Evolutionary conservation across 2,329 filamentous ascomycete genomes (phyloP).

Genomic region (Claviceps paspali): DNA sequence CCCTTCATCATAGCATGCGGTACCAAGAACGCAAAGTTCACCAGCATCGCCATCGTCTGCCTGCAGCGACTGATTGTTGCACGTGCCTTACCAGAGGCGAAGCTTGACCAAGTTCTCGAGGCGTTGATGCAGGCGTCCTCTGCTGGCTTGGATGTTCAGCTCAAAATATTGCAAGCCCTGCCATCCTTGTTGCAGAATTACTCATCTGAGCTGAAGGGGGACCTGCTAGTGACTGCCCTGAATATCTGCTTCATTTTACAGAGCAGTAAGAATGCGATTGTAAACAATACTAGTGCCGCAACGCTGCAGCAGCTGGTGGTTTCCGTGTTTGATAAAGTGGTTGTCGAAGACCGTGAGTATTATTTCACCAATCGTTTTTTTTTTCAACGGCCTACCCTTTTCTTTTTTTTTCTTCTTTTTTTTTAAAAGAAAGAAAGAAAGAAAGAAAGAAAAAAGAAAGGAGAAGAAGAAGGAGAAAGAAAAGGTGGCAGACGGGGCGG

Average conservation of each 20-base stretch:
- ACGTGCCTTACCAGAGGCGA: slow-evolving; percentile 60
- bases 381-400: no score
- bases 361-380: neutral
- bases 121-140: slow-evolving; percentile 74
- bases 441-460: neutral
- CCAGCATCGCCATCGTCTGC: slow-evolving; percentile 72
- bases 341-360: slow-evolving; percentile 54
- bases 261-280: slow-evolving; percentile 79
- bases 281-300: slow-evolving; percentile 92
- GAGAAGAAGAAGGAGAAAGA: neutral
- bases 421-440: neutral
- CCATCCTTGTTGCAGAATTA: slow-evolving; percentile 88
- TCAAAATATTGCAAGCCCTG: slow-evolving; percentile 87
- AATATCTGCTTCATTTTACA: slow-evolving; percentile 89
- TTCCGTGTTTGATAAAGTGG: slow-evolving; percentile 84
- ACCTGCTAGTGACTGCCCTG: slow-evolving; percentile 65
- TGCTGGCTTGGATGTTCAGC: slow-evolving; percentile 73
- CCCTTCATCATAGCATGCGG: slow-evolving; percentile 89
- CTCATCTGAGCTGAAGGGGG: slow-evolving; percentile 61
- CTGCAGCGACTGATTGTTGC: slow-evolving; percentile 78
- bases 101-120: slow-evolving; percentile 74
- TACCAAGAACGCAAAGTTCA: slow-evolving; percentile 82
- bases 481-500: no score
- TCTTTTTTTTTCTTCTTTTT: no score
- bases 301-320: slow-evolving; percentile 89